Evolutionary conservation across 1,284 basidiomycete genomes (phyloP).

Genomic region (Microstroma glucosiphilum): DNA sequence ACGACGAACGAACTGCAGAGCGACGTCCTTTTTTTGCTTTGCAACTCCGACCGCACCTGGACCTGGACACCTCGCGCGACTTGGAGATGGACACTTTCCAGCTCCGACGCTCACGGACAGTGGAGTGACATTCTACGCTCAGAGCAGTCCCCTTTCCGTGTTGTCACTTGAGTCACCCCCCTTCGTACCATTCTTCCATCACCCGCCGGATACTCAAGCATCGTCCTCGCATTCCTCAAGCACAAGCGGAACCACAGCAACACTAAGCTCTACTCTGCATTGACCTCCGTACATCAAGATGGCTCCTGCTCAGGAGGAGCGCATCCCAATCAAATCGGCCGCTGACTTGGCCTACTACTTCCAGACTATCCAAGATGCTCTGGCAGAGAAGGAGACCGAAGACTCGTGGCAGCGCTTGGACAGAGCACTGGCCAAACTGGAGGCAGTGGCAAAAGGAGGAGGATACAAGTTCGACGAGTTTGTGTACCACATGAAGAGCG

Average conservation of each 20-base stretch:
- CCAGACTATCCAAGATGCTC: neutral
- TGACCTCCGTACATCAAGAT: neutral
- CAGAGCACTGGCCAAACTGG: conserved; percentile 26
- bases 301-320: neutral
- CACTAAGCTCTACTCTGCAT: neutral
- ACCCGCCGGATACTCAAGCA: no score
- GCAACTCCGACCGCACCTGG: no score
- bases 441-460: conserved; percentile 37
- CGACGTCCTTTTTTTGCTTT: no score
- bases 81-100: no score
- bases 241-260: neutral
- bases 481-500: conserved; percentile 22
- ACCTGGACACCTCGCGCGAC: no score
- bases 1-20: no score
- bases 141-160: no score
- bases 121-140: no score
- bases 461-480: conserved; percentile 33
- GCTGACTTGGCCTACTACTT: conserved; percentile 13
- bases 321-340: conserved; percentile 3
- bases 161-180: no score
- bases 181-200: no score
- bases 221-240: no score
- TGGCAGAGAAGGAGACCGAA: conserved; percentile 32
- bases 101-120: no score
- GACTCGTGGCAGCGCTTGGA: conserved; percentile 44